phyloP scores from a whole-genome alignment of 2,329 filamentous ascomycete genomes.

The Alternaria infectoria region DNA sequence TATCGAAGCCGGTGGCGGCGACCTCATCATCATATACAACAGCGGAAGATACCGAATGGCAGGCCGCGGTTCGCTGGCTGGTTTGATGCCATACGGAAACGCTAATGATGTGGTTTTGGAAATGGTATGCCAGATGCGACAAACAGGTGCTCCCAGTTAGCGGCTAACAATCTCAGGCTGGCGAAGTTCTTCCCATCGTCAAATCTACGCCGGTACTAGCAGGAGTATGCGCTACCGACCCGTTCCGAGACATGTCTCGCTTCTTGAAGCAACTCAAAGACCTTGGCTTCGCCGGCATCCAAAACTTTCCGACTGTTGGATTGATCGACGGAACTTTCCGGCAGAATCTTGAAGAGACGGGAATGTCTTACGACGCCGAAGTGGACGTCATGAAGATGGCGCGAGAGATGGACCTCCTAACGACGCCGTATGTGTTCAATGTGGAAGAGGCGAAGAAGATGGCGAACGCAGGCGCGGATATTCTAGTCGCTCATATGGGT shows the following conservation, averaged over 20 bases:
- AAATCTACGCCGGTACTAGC: conserved; percentile 69
- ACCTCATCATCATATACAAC: conserved; percentile 76
- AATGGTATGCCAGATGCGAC: conserved; percentile 57
- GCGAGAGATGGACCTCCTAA: conserved; percentile 65
- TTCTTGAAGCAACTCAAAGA: conserved; percentile 67
- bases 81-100: conserved; percentile 74
- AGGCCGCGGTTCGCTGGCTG: conserved; percentile 70
- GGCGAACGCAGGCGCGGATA: conserved; percentile 69
- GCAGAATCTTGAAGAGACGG: conserved; percentile 72
- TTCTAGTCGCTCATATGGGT: conserved; percentile 73
- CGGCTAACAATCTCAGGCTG: conserved; percentile 54
- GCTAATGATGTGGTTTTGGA: conserved; percentile 73
- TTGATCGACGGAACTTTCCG: conserved; percentile 73
- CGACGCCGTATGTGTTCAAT: conserved; percentile 73
- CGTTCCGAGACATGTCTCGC: conserved; percentile 66
- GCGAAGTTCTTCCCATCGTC: conserved; percentile 70
- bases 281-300: conserved; percentile 71
- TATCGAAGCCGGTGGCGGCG: conserved; percentile 70
- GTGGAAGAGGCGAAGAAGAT: conserved; percentile 67
- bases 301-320: conserved; percentile 77
- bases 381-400: conserved; percentile 71
- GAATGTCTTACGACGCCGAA: conserved; percentile 71
- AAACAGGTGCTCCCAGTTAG: too few species aligned
- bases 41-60: conserved; percentile 76
- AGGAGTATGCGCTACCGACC: conserved; percentile 74